Evolutionary conservation across 345 rosid genomes (phyloP).

Genomic region (Pistacia vera): DNA sequence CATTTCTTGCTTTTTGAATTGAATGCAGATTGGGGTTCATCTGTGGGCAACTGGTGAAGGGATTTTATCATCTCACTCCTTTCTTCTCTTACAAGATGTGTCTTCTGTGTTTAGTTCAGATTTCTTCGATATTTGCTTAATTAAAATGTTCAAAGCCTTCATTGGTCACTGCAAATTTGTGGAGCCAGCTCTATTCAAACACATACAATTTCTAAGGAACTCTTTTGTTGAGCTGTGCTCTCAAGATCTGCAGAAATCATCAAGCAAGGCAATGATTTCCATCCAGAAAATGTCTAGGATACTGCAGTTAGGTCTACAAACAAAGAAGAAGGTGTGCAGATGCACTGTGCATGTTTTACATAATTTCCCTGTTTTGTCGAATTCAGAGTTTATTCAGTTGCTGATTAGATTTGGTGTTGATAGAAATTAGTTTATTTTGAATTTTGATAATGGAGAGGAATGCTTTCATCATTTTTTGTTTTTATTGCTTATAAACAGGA

Average conservation of each 20-base stretch:
- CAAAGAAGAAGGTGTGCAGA: slow-evolving; percentile 71
- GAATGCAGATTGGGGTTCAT: slow-evolving; percentile 65
- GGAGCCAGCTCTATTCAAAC: slow-evolving; percentile 47
- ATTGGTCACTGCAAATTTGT: slow-evolving; percentile 63
- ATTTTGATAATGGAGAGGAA: neutral
- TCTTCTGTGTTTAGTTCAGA: slow-evolving; percentile 56
- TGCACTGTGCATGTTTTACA: slow-evolving; percentile 1
- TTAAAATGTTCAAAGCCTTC: slow-evolving; percentile 68
- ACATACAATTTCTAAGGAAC: slow-evolving; percentile 53
- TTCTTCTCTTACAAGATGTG: slow-evolving; percentile 62
- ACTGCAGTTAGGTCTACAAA: slow-evolving; percentile 60
- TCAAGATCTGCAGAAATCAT: slow-evolving; percentile 78
- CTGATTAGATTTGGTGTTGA: slow-evolving; percentile 4
- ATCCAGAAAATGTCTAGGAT: slow-evolving; percentile 71
- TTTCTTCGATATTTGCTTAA: slow-evolving; percentile 60
- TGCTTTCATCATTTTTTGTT: slow-evolving; percentile 22
- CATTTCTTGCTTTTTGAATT: slow-evolving; percentile 19
- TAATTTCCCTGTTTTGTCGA: slow-evolving; percentile 14
- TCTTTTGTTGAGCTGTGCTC: slow-evolving; percentile 77
- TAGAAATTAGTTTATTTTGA: neutral
- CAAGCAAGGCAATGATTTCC: slow-evolving; percentile 58
- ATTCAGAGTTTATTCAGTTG: slow-evolving; percentile 7
- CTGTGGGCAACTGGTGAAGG: slow-evolving; percentile 81
- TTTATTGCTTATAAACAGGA: slow-evolving; percentile 57
- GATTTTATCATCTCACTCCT: slow-evolving; percentile 52